Evolutionary conservation across 352 stramenopile genomes (phyloP).

Genomic region (Phytophthora tubulina): DNA sequence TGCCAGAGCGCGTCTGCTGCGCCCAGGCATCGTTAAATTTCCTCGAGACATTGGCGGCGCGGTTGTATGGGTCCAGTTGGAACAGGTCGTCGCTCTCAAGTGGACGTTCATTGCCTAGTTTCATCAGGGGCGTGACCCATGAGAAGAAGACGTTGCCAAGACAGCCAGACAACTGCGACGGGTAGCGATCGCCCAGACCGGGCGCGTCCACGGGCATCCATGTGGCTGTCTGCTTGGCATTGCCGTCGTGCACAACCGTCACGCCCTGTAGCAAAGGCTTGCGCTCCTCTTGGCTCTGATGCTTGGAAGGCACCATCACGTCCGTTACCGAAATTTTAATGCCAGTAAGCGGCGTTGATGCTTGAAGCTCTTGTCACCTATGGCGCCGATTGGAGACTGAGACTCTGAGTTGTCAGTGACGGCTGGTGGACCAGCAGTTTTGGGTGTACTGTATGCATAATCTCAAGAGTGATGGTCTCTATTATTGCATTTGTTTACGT

Average conservation of each 20-base stretch:
- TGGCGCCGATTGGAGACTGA: conserved; percentile 29
- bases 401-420: not conserved
- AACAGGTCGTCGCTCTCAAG: conserved; percentile 88
- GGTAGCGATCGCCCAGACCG: conserved; percentile 70
- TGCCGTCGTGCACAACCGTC: conserved; percentile 27
- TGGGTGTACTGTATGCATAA: conserved; percentile 7
- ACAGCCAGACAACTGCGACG: conserved; percentile 63
- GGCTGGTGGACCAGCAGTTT: conserved; percentile 11
- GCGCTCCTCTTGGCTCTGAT: conserved; percentile 28
- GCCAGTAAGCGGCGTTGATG: too few relatives aligned
- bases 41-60: conserved; percentile 50
- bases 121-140: conserved; percentile 91
- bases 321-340: conserved; percentile 1
- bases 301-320: conserved; percentile 34
- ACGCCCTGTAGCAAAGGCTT: conserved; percentile 44
- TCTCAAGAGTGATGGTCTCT: conserved; percentile 15
- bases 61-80: conserved; percentile 83
- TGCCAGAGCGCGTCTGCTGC: conserved; percentile 35
- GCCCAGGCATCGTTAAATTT: conserved; percentile 64
- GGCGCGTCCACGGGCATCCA: conserved; percentile 37
- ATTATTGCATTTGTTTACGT: conserved; percentile 1
- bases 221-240: conserved; percentile 13
- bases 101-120: conserved; percentile 80
- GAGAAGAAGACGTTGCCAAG: conserved; percentile 82
- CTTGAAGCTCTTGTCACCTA: conserved; percentile 21